Conservation (phyloP, 192 early-diverging fungal genomes). For the Entomortierella chlamydospora region DNA sequence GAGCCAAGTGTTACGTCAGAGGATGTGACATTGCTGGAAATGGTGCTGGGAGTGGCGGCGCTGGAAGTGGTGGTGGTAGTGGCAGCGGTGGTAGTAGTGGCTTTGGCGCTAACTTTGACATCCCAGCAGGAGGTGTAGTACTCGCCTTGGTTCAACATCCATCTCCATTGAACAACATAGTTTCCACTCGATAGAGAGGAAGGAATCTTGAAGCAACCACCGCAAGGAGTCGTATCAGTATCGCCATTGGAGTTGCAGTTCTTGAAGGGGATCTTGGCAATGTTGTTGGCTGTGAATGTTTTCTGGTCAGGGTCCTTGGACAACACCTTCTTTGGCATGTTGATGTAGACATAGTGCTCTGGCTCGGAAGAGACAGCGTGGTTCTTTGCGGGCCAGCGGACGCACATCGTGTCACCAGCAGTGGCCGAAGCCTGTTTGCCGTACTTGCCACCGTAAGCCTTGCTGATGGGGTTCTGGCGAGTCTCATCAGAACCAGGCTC, state of each 20-base stretch:
- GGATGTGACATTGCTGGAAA: too few species aligned
- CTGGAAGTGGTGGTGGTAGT: background rate
- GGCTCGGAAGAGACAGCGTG: conserved; percentile 29
- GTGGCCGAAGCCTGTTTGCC: conserved; percentile 17
- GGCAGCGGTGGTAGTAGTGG: background rate
- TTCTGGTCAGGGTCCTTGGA: conserved; percentile 29
- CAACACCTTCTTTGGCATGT: conserved; percentile 25
- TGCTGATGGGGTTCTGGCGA: conserved; percentile 39
- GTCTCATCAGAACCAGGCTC: conserved; percentile 34
- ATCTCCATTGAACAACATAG: conserved; percentile 45
- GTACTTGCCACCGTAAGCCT: conserved; percentile 28
- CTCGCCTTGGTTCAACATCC: conserved; percentile 36
- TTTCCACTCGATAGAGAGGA: conserved; percentile 2
- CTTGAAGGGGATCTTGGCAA: conserved; percentile 37
- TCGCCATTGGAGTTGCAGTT: conserved; percentile 18
- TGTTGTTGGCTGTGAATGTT: conserved; percentile 6
- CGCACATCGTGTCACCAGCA: conserved; percentile 28
- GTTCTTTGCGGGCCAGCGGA: conserved; percentile 54
- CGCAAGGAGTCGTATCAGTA: conserved; percentile 26
- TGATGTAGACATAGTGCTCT: conserved; percentile 31
- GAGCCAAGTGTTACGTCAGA: too few species aligned
- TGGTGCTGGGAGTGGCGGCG: background rate
- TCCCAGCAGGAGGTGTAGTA: conserved; percentile 54
- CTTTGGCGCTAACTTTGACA: conserved; percentile 3
- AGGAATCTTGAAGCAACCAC: conserved; percentile 37